A percentile compares a stretch with the other conserved stretches of the same genome.
Evolutionary conservation across 257 asterid species (phyloP).

Genomic region (Rhazya stricta): DNA sequence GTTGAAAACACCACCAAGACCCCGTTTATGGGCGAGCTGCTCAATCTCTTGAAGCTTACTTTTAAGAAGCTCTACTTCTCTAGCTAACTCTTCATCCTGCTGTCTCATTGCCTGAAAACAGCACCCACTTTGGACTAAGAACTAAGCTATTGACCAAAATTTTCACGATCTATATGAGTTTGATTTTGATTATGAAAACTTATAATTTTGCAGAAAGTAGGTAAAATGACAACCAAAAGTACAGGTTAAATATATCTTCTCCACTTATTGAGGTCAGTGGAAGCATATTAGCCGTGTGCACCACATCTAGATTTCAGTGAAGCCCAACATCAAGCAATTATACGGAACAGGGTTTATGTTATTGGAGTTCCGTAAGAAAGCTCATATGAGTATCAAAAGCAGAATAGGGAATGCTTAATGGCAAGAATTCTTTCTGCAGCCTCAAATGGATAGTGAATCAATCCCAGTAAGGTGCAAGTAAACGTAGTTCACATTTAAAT

Average conservation of each 20-base stretch:
- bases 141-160: neutral
- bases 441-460: neutral
- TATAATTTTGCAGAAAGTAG: neutral
- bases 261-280: neutral
- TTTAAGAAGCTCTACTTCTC: conserved; percentile 33
- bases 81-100: conserved; percentile 34
- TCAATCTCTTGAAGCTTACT: conserved; percentile 38
- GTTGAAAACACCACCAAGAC: conserved; percentile 39
- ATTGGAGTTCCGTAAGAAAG: neutral
- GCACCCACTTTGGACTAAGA: conserved; percentile 5
- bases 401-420: neutral
- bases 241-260: neutral
- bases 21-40: conserved; percentile 35
- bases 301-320: neutral
- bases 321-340: neutral
- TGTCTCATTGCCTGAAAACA: conserved; percentile 32
- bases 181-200: neutral
- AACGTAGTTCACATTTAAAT: neutral
- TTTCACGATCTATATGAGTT: neutral
- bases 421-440: neutral
- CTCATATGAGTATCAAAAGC: neutral
- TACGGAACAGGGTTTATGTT: neutral
- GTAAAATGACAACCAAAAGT: neutral
- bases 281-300: neutral
- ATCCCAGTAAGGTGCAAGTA: neutral